Evolutionary conservation across 768 basidiomycete species (phyloP), one percentile per base, ranked within the genome.

Genomic region (Boletus rubroflammeus): DNA sequence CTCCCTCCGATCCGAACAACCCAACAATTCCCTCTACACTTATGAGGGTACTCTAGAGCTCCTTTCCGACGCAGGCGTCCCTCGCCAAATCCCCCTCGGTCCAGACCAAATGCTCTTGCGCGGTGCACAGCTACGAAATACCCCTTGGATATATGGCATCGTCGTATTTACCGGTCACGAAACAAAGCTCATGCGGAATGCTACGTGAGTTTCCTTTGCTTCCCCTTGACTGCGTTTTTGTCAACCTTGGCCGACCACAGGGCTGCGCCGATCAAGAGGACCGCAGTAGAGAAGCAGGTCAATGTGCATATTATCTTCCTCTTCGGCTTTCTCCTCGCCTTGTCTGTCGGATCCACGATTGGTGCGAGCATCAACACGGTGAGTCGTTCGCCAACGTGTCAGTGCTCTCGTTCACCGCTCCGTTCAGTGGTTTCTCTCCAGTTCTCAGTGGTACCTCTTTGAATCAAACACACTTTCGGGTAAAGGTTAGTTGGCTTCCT

Each of bases 121-220:
- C 31, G 97, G 97, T 1, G 95, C 97, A 28, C 97, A 99, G 68
- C 69, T 99, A 53, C 81, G 97, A 52, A 99, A 99, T 70, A 98
- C 97, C 2, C 85, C 88, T 9, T 99, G 97, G 97, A 82, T 90
- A 28, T 98, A 98, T 70, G 96, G 95, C 13, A 67, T 99, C 8
- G 87, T 86, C 32, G 89, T 98, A 39, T 98, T 93, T 62, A 96
- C 94, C 0, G 97, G 97, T 0, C 97, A 98, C 66, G 95, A 99
- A 76, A 98, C 97, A 19, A 99, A 99, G 71, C 72, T 99, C 35
- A 95, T 98, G 93, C 82, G 92, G 55, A 98, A 98, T 64, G 96
- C 97, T 40, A 98, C 95, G 93, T 94, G 65, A 75, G 92, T 77
- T 1, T 25, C 50, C 32, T 0, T 41, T n/a, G n/a, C 17, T n/a